Conservation (phyloP, 805 yeast genomes). For the Monosporozyma yasuniensis region DNA sequence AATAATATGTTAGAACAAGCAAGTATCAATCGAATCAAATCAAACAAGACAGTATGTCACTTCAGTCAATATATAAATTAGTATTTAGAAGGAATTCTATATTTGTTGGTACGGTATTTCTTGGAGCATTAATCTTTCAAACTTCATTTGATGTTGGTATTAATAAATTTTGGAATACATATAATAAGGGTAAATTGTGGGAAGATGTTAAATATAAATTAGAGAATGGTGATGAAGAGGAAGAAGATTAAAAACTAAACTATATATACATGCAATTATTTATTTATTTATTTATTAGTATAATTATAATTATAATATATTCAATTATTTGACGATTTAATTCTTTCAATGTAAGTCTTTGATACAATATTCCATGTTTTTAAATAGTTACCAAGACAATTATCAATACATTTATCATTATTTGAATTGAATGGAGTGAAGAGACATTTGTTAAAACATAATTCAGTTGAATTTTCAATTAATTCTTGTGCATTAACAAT, state of each 20-base stretch:
- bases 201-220: conserved; percentile 55
- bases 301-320: no score
- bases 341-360: conserved; percentile 64
- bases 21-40: conserved; percentile 4
- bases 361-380: conserved; percentile 84
- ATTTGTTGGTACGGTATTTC: conserved; percentile 74
- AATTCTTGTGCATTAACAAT: conserved; percentile 86
- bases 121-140: conserved; percentile 81
- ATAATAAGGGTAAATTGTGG: conserved; percentile 84
- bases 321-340: conserved; percentile 39
- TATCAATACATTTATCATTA: conserved; percentile 61
- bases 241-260: conserved; percentile 44
- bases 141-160: conserved; percentile 60
- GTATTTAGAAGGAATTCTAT: conserved; percentile 85
- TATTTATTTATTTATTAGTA: not conserved
- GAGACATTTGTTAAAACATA: conserved; percentile 78
- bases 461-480: conserved; percentile 74
- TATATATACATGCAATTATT: not conserved
- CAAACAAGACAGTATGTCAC: conserved; percentile 16
- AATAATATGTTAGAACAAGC: no score
- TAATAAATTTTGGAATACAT: conserved; percentile 63
- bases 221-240: conserved; percentile 49
- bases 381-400: conserved; percentile 82
- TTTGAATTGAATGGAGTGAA: conserved; percentile 46
- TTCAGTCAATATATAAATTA: conserved; percentile 50